A percentile compares a stretch with the other conserved stretches of the same genome.
These are phyloP conservation scores for Kazachstania taianensis DNA, from an alignment of 805 yeast species.

Conservation along the genomic window DNA sequence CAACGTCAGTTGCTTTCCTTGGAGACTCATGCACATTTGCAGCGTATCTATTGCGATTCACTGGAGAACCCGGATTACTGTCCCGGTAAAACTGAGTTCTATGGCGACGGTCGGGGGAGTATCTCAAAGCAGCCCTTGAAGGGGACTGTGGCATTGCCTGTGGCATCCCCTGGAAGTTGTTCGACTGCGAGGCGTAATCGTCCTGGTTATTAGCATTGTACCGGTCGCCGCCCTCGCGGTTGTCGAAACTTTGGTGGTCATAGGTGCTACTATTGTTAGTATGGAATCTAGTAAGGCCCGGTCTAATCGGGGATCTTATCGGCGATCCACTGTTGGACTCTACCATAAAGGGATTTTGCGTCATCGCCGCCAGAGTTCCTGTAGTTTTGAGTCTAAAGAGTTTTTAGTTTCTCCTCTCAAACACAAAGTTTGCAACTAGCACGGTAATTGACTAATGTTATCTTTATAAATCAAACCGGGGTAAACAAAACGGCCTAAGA, in stretches of 20 bases:
- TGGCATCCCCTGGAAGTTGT: slow-evolving; percentile 28
- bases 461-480: too few relatives aligned
- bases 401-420: too few relatives aligned
- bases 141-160: slow-evolving; percentile 32
- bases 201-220: slow-evolving; percentile 6
- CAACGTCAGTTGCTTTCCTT: slow-evolving; percentile 42
- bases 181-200: slow-evolving; percentile 18
- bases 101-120: slow-evolving; percentile 32
- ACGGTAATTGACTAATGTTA: too few relatives aligned
- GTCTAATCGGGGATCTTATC: slow-evolving; percentile 18
- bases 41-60: slow-evolving; percentile 50
- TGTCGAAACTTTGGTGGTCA: neutral
- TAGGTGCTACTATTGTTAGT: slow-evolving; percentile 18
- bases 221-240: neutral
- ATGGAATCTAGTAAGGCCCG: slow-evolving; percentile 21
- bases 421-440: too few relatives aligned
- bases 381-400: too few relatives aligned
- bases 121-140: slow-evolving; percentile 30
- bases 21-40: slow-evolving; percentile 69
- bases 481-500: neutral
- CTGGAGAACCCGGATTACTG: slow-evolving; percentile 25
- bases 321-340: slow-evolving; percentile 25
- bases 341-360: slow-evolving; percentile 28
- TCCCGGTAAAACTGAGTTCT: slow-evolving; percentile 25
- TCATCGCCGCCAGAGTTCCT: too few relatives aligned